Evolutionary conservation across 2,329 filamentous ascomycete genomes (phyloP).

Genomic region (Cladophialophora psammophila): DNA sequence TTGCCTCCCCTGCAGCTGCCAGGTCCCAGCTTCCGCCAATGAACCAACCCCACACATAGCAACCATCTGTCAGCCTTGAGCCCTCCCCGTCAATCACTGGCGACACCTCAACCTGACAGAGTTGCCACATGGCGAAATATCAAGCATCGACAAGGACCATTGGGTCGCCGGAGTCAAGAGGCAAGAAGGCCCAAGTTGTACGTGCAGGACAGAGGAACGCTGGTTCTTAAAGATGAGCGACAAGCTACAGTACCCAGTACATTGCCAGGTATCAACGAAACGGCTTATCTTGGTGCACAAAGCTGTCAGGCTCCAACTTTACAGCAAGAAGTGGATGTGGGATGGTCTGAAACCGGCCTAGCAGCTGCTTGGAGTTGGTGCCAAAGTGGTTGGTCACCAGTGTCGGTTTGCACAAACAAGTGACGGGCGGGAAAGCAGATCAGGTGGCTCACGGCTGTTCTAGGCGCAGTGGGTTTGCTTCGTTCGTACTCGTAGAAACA

Average conservation of each 20-base stretch:
- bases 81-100: neutral
- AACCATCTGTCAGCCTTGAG: conserved; percentile 3
- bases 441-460: conserved; percentile 12
- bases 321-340: conserved; percentile 5
- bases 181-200: conserved; percentile 1
- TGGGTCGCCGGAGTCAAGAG: neutral
- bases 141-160: neutral
- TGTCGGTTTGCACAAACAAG: conserved; percentile 4
- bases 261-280: neutral
- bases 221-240: neutral
- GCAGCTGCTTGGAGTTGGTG: conserved; percentile 7
- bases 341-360: conserved; percentile 20
- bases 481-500: conserved; percentile 5
- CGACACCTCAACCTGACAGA: neutral
- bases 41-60: neutral
- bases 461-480: conserved; percentile 11
- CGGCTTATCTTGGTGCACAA: conserved; percentile 6
- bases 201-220: neutral
- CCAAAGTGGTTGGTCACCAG: conserved; percentile 13
- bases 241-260: no score
- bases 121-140: conserved; percentile 11
- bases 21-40: conserved; percentile 13
- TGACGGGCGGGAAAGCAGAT: conserved; percentile 14
- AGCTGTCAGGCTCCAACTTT: conserved; percentile 15
- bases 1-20: conserved; percentile 1